Base-by-base conservation (phyloP, 495 filamentous ascomycete species). In the Pyrenula aspistea region DNA sequence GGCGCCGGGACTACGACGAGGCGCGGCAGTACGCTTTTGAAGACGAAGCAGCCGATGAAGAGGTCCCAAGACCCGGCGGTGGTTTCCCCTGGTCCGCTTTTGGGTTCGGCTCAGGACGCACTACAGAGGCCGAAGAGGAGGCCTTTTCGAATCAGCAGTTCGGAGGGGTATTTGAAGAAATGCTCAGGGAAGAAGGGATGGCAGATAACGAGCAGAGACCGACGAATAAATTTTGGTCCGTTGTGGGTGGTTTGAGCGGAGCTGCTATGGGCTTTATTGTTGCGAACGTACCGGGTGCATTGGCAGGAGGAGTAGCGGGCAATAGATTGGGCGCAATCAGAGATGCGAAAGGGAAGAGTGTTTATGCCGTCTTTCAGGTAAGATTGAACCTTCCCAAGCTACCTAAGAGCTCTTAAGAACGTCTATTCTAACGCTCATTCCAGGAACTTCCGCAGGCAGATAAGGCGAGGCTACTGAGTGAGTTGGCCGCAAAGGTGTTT, bases 191-290 rank as follows among this genome's bases (percentile, higher is more conserved):
- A 62, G 87, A 96, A 66, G 93, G 92, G 0, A 78, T 97, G 69
- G 85, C 86, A 0, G 77, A 80, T 20, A 63, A 70, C 12, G 68
- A 60, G 19, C 59, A 71, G 15, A 60, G 63, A 22, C 84, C 85
- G 19, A 90, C 83, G 1, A 76, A 81, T 21, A 85, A 83, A 58
- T 91, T 97, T 66, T 98, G 93, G 92, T 77, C 83, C 23, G 62
- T 95, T 31, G 70, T 96, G 10, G 93, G 93, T 12, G 90, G 89
- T 1, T 60, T 94, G 10, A 92, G 88, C 64, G 93, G 93, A 22
- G 91, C 87, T 51, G 89, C 89, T 3, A 78, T 98, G 68, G 93
- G 93, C 0, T 98, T 96, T 62, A 98, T 98, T 61, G 80, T 96
- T 2, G 93, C 84, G 4, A 97, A 96, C 64, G 77, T 95, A 20